These are phyloP conservation scores for Elaeagnus macrophylla DNA, from an alignment of 306 rosid species.

Conservation along the genomic window DNA sequence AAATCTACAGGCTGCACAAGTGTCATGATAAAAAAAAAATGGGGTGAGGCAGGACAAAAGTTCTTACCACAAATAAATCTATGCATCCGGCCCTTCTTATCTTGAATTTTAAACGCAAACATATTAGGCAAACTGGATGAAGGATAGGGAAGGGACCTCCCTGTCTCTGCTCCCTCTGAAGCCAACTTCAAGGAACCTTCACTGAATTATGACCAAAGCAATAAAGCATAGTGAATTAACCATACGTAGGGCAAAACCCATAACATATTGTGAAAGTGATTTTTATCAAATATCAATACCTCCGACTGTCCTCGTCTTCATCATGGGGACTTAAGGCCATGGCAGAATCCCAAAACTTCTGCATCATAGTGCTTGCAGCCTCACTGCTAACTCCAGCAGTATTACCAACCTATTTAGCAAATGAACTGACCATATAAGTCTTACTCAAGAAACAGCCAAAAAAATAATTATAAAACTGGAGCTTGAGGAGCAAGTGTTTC, in stretches of 20 bases:
- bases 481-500: background rate
- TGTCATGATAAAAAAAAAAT: too few species aligned
- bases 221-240: constrained; percentile 7
- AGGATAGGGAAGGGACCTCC: constrained; percentile 35
- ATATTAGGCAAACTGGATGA: constrained; percentile 26
- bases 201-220: constrained; percentile 37
- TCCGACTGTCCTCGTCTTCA: constrained; percentile 66
- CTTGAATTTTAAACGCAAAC: constrained; percentile 72
- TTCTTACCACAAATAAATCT: constrained; percentile 74
- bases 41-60: constrained; percentile 13
- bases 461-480: background rate
- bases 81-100: constrained; percentile 71
- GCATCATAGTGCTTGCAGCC: constrained; percentile 70
- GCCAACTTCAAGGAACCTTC: constrained; percentile 62
- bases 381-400: constrained; percentile 48
- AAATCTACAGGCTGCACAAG: too few species aligned
- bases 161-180: constrained; percentile 67
- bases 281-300: constrained; percentile 29
- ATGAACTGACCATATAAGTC: constrained; percentile 7
- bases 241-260: background rate
- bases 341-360: constrained; percentile 97
- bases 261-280: background rate
- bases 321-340: constrained; percentile 56
- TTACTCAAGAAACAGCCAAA: background rate
- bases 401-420: constrained; percentile 59